A percentile compares a stretch with the other conserved stretches of the same genome.
These are phyloP conservation scores for Metschnikowia lachancei DNA, from an alignment of 805 yeast species.

Conservation along the genomic window DNA sequence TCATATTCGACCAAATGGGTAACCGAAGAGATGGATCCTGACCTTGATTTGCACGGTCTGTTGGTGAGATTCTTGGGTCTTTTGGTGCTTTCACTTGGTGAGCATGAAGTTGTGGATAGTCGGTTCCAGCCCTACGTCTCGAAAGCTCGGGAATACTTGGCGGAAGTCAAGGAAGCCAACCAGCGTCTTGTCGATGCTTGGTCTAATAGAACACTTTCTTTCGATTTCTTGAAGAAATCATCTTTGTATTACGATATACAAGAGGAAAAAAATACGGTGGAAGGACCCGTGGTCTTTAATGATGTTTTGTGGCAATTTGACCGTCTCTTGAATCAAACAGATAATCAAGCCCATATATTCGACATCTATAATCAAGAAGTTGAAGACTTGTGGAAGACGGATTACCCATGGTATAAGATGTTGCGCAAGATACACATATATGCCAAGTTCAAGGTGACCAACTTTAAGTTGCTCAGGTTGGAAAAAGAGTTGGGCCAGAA, in stretches of 20 bases:
- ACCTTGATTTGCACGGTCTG: constrained; percentile 35
- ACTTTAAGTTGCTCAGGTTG: constrained; percentile 46
- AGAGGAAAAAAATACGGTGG: constrained; percentile 8
- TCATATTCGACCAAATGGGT: constrained; percentile 35
- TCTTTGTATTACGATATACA: constrained; percentile 24
- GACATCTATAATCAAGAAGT: constrained; percentile 49
- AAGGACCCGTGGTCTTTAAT: constrained; percentile 17
- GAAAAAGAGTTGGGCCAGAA: constrained; percentile 29
- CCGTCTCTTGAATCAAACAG: not conserved
- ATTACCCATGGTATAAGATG: constrained; percentile 75
- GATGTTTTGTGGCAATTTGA: constrained; percentile 26
- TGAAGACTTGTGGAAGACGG: constrained; percentile 52
- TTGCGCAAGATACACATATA: constrained; percentile 58
- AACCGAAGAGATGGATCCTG: constrained; percentile 21
- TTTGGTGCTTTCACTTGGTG: constrained; percentile 34
- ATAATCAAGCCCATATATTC: constrained; percentile 35
- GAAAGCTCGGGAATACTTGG: constrained; percentile 19
- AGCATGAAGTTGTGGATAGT: constrained; percentile 38
- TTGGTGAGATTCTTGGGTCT: constrained; percentile 38
- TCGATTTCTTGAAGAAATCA: constrained; percentile 21
- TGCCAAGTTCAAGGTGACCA: constrained; percentile 53
- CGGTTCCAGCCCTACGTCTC: constrained; percentile 24
- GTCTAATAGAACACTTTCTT: constrained; percentile 21
- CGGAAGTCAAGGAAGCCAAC: constrained; percentile 18
- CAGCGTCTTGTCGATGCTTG: constrained; percentile 19